phyloP scores from a whole-genome alignment of 2,329 filamentous ascomycete species.

The Fusarium gaditjirri region DNA sequence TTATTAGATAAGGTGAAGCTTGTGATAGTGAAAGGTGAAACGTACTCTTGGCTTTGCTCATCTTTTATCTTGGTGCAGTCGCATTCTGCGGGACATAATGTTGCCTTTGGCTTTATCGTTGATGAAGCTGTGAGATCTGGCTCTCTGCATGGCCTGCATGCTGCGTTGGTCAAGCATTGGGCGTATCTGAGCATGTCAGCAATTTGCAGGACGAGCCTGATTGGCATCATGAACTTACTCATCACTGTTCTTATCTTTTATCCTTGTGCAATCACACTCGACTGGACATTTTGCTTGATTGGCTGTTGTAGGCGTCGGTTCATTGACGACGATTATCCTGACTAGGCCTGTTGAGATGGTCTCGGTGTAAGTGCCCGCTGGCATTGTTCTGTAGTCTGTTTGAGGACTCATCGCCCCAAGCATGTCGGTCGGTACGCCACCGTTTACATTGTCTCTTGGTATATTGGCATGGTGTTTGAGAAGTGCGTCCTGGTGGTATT shows the following conservation, averaged over 20 bases:
- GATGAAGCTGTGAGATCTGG: constrained; percentile 20
- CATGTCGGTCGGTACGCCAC: background rate
- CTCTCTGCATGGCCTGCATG: constrained; percentile 42
- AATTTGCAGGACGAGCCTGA: background rate
- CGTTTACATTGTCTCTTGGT: background rate
- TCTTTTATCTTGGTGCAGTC: constrained; percentile 42
- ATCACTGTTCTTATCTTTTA: constrained; percentile 42
- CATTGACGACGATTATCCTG: constrained; percentile 35
- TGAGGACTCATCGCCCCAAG: background rate
- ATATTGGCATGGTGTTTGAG: background rate
- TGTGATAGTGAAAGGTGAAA: rapidly evolving
- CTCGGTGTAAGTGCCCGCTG: constrained; percentile 42
- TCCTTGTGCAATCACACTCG: constrained; percentile 44
- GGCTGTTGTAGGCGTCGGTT: constrained; percentile 16
- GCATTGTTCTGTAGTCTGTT: constrained; percentile 42
- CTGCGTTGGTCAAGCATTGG: constrained; percentile 44
- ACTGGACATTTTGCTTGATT: constrained; percentile 16
- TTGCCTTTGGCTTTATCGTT: background rate
- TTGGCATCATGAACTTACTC: constrained; percentile 21
- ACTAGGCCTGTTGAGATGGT: constrained; percentile 23
- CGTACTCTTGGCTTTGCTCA: constrained; percentile 46
- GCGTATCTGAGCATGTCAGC: constrained; percentile 39
- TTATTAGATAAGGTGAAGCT: background rate
- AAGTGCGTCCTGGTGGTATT: background rate
- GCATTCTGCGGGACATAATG: constrained; percentile 27